Evolutionary conservation across 768 basidiomycete species (phyloP), one percentile per base, ranked within the genome.

Genomic region (Saitozyma podzolica): DNA sequence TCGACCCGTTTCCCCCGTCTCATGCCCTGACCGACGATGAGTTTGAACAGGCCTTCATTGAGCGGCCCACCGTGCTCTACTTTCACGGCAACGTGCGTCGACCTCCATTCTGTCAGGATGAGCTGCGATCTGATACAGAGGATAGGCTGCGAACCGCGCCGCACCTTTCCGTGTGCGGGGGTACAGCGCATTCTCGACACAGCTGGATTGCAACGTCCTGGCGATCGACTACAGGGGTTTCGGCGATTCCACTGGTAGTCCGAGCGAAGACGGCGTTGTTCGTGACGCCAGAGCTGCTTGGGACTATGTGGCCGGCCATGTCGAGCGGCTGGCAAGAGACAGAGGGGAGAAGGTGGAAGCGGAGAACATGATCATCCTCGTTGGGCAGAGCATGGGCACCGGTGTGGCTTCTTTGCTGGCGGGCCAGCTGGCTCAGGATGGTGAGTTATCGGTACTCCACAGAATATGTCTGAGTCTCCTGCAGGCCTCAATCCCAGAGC

Each of bases 191-290:
- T 87, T 88, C 71, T 83, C 89, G 0, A 84, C 49, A 20, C 54
- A 50, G 6, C 70, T 78, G 2, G 68, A 78, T 57, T 69, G 69
- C 17, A 94, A 94, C 76, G 87, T 96, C 13, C 81, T 97, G 29
- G 87, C 86, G 1, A 86, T 91, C 42, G 95, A 98, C 80, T 98
- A 97, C 76, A 86, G 94, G 54, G 94, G 94, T 1, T 98, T 89
- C 70, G 95, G 82, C 1, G 93, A 97, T 73, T 94, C 91, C 58
- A 84, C 85, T 0, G 91, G 92, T 0, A 64, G 79, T 0, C 95
- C 95, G 0, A 87, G 85, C 29, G 89, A 94, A 77, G 78, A 76
- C 10, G 95, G 94, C 0, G 81, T 97, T 0, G 76, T 85, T 0
- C 79, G 74, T 2, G 82, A 98, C 73, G 91, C 90, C 0, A 82